phyloP scores from a whole-genome alignment of 2,329 filamentous ascomycete genomes.

The Pyrenochaeta sp. region DNA sequence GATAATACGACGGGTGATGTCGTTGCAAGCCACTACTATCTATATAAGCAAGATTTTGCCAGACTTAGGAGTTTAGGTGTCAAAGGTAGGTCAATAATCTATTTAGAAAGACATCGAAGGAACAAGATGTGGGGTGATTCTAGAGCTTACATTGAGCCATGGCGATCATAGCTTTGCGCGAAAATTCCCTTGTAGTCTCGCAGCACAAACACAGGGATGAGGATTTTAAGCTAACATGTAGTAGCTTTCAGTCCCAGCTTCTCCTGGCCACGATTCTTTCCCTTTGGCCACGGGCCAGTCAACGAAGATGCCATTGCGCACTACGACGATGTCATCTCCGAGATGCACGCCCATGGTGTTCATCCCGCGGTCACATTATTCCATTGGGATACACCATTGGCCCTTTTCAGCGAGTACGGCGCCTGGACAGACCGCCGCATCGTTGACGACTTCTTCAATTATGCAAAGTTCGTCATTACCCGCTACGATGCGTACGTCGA shows the following conservation, averaged over 20 bases:
- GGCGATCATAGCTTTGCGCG: too few species aligned
- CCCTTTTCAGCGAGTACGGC: constrained; percentile 53
- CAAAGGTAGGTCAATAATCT: constrained; percentile 15
- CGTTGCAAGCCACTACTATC: constrained; percentile 52
- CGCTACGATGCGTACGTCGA: constrained; percentile 53
- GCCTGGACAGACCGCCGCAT: constrained; percentile 52
- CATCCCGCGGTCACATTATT: constrained; percentile 51
- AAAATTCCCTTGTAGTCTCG: too few species aligned
- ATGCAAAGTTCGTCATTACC: constrained; percentile 54
- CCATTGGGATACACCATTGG: constrained; percentile 55
- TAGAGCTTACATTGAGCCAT: too few species aligned
- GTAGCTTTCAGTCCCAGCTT: constrained; percentile 47
- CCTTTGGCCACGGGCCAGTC: constrained; percentile 49
- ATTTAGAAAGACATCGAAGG: too few species aligned
- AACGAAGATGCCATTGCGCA: constrained; percentile 48
- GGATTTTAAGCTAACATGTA: neutral
- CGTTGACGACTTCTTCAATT: constrained; percentile 54
- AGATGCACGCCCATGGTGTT: constrained; percentile 48
- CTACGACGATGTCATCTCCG: constrained; percentile 52
- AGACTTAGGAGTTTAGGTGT: constrained; percentile 47
- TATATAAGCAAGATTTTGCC: constrained; percentile 56
- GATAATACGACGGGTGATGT: constrained; percentile 55
- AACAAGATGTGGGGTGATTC: too few species aligned
- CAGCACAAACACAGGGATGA: neutral
- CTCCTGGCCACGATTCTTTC: constrained; percentile 52